Evolutionary conservation across 768 basidiomycete genomes (phyloP).

Genomic region (Dacryopinax spathularia): DNA sequence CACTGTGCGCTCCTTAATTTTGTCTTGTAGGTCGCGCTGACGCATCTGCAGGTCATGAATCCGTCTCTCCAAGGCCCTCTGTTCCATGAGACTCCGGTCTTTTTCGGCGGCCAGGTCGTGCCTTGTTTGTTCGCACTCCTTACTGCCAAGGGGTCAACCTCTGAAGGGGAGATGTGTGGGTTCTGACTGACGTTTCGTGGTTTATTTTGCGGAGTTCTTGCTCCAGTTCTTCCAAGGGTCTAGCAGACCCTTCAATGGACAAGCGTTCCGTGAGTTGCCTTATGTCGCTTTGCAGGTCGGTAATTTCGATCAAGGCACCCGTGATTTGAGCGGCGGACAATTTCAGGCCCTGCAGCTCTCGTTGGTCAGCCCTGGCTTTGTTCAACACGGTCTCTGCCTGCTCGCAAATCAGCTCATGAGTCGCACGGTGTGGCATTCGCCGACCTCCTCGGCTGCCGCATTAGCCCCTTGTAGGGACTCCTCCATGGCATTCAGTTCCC

Average conservation of each 20-base stretch:
- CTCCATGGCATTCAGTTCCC: constrained; percentile 45
- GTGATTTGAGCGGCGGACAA: constrained; percentile 20
- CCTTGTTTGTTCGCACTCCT: constrained; percentile 50
- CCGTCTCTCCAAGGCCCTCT: constrained; percentile 44
- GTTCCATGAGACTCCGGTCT: constrained; percentile 41
- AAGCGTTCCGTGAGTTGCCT: constrained; percentile 53
- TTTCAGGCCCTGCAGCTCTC: constrained; percentile 46
- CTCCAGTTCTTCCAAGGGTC: constrained; percentile 78
- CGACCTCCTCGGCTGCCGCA: constrained; percentile 48
- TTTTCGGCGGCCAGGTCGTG: constrained; percentile 42
- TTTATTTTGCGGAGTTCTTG: constrained; percentile 51
- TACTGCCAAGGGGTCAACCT: too few species aligned
- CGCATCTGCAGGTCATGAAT: constrained; percentile 49
- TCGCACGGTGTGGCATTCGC: constrained; percentile 9
- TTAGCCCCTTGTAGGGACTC: constrained; percentile 39
- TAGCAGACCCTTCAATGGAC: constrained; percentile 54
- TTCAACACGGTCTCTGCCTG: constrained; percentile 33
- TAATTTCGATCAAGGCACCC: constrained; percentile 20
- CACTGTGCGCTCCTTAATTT: constrained; percentile 36
- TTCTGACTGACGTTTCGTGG: constrained; percentile 43
- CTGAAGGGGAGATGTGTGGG: background rate
- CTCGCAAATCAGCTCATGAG: constrained; percentile 5
- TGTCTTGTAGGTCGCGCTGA: constrained; percentile 22
- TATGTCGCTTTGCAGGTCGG: constrained; percentile 45
- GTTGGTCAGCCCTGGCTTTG: constrained; percentile 38